Conservation (phyloP, 495 filamentous ascomycete species). For the Tuber magnatum region DNA sequence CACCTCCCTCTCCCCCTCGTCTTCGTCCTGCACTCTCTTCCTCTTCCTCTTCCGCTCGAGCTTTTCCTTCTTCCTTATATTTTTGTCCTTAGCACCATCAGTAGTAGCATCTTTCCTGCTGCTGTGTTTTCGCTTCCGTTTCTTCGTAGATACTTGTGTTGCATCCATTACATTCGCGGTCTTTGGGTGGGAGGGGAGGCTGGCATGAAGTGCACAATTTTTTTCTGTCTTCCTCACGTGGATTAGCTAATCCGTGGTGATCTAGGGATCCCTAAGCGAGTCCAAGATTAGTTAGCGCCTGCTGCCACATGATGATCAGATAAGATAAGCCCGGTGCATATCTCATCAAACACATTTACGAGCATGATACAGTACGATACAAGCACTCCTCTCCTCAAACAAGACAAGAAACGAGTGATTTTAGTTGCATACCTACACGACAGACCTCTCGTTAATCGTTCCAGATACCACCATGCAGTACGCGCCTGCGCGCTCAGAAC, state of each 20-base stretch:
- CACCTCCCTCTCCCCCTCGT: constrained; percentile 7
- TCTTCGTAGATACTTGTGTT: constrained; percentile 12
- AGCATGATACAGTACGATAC: no score
- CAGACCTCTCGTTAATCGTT: neutral
- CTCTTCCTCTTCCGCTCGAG: constrained; percentile 32
- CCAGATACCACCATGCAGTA: neutral
- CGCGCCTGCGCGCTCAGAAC: neutral
- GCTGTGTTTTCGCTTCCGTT: constrained; percentile 48
- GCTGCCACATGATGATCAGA: neutral
- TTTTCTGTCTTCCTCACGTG: neutral
- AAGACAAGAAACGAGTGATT: neutral
- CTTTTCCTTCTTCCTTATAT: constrained; percentile 40
- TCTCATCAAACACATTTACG: no score
- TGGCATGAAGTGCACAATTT: neutral
- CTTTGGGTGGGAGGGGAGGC: neutral
- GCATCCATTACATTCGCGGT: neutral
- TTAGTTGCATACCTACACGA: neutral
- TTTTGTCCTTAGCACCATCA: constrained; percentile 25
- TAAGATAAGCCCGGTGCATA: neutral
- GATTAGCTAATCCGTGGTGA: neutral
- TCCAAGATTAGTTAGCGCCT: neutral
- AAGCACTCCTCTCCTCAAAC: no score
- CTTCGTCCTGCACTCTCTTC: constrained; percentile 16
- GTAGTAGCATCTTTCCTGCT: constrained; percentile 9
- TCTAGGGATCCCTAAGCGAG: neutral